These are phyloP conservation scores for Diutina siamensis DNA, from an alignment of 1,139 yeast genomes.

Conservation along the genomic window DNA sequence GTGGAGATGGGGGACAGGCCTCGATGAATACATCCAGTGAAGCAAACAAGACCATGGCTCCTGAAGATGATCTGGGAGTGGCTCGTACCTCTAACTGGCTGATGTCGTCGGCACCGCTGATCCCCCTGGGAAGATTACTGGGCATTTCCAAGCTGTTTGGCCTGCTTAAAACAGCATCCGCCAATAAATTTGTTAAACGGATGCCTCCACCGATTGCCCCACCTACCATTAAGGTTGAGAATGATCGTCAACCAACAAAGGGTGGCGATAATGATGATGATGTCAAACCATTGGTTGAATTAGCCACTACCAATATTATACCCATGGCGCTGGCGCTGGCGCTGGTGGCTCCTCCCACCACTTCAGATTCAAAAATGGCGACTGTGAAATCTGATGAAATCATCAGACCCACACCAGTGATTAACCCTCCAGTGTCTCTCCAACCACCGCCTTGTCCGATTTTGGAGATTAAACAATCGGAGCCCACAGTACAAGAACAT, in stretches of 20 bases:
- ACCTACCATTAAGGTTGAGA: too few relatives aligned
- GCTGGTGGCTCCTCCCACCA: too few relatives aligned
- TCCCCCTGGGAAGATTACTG: neutral
- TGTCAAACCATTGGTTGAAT: neutral
- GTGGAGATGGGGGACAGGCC: neutral
- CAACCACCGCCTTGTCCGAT: neutral
- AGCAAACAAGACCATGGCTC: constrained; percentile 1
- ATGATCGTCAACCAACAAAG: too few relatives aligned
- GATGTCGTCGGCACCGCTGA: neutral
- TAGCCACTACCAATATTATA: neutral
- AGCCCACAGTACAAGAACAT: neutral
- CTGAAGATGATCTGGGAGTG: neutral
- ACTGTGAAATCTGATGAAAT: too few relatives aligned
- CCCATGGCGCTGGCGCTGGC: neutral
- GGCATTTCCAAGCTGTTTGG: neutral
- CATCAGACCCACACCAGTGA: too few relatives aligned
- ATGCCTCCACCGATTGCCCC: neutral
- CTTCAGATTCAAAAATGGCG: too few relatives aligned
- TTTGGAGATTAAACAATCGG: neutral
- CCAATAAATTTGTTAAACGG: neutral
- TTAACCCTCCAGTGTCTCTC: neutral
- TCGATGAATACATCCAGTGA: neutral
- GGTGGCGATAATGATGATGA: neutral
- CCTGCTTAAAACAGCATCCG: neutral
- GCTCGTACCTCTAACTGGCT: neutral